Evolutionary conservation across 1,284 basidiomycete species (phyloP).

Genomic region (Grifola frondosa): DNA sequence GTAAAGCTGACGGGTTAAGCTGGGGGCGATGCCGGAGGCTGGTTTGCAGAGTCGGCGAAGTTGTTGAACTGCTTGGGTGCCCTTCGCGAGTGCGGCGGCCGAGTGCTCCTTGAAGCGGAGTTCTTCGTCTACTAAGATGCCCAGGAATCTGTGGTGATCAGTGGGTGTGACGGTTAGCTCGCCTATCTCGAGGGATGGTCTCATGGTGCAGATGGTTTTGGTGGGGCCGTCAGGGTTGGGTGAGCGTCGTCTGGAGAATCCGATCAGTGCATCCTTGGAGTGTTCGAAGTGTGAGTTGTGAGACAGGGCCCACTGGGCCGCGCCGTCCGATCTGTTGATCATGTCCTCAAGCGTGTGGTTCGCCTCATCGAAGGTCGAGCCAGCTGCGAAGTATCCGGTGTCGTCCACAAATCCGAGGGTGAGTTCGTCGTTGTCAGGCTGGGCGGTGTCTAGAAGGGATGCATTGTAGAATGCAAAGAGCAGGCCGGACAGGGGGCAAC

Average conservation of each 20-base stretch:
- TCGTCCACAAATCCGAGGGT: slow-evolving; percentile 7
- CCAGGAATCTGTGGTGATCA: slow-evolving; percentile 31
- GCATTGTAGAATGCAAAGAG: slow-evolving; percentile 10
- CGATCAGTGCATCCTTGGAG: too few relatives aligned
- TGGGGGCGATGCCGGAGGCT: not conserved
- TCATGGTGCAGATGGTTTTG: too few relatives aligned
- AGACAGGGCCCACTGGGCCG: too few relatives aligned
- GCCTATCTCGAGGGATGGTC: too few relatives aligned
- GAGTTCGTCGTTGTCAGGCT: not conserved
- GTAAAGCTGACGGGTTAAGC: slow-evolving; percentile 19
- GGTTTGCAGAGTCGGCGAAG: slow-evolving; percentile 23
- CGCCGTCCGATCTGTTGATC: too few relatives aligned
- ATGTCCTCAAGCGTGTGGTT: too few relatives aligned
- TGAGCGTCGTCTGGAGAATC: too few relatives aligned
- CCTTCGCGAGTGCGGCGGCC: slow-evolving; percentile 29
- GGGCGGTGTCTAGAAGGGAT: slow-evolving; percentile 5
- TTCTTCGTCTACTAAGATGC: slow-evolving; percentile 35
- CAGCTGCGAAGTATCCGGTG: too few relatives aligned
- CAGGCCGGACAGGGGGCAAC: slow-evolving; percentile 9
- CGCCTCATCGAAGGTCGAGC: too few relatives aligned
- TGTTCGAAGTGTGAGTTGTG: too few relatives aligned
- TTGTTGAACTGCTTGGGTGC: slow-evolving; percentile 15
- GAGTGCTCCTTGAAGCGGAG: slow-evolving; percentile 34
- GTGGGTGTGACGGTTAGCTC: too few relatives aligned
- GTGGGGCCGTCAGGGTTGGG: too few relatives aligned